Evolutionary conservation across 1,284 basidiomycete species (phyloP).

Genomic region (Crepidotus sp.): DNA sequence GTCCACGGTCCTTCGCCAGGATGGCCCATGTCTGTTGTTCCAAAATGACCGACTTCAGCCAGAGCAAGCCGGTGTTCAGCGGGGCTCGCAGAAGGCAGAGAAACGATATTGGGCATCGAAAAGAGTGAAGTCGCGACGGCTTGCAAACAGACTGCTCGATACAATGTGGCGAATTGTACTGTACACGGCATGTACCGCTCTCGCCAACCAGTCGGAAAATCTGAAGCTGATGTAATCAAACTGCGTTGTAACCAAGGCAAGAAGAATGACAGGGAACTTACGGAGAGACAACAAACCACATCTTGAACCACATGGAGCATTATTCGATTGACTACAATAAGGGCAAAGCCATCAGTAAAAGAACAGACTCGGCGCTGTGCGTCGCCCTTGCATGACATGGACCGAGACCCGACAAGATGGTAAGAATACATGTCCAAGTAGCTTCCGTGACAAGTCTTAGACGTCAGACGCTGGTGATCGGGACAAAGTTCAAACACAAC

Average conservation of each 20-base stretch:
- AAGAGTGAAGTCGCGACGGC: background rate
- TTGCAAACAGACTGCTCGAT: constrained; percentile 2
- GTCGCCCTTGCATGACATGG: background rate
- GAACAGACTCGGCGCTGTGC: constrained; percentile 8
- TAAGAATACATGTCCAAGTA: background rate
- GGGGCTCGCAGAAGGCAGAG: constrained; percentile 32
- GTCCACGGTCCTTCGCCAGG: constrained; percentile 45
- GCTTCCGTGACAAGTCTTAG: constrained; percentile 6
- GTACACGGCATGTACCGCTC: constrained; percentile 15
- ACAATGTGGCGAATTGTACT: constrained; percentile 2
- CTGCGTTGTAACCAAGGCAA: constrained; percentile 15
- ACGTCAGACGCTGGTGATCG: constrained; percentile 1
- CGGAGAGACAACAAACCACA: constrained; percentile 14
- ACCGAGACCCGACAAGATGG: background rate
- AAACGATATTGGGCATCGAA: constrained; percentile 19
- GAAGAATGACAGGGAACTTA: constrained; percentile 18
- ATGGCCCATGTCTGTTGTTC: constrained; percentile 49
- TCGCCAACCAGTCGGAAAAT: constrained; percentile 18
- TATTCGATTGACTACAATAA: constrained; percentile 8
- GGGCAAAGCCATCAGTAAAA: constrained; percentile 9
- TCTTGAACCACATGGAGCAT: constrained; percentile 17
- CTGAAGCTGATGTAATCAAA: constrained; percentile 19
- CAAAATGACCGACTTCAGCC: constrained; percentile 44
- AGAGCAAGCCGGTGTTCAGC: constrained; percentile 41
- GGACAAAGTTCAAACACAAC: background rate